phyloP scores from a whole-genome alignment of 768 basidiomycete genomes.

The Coprinopsis sp. region DNA sequence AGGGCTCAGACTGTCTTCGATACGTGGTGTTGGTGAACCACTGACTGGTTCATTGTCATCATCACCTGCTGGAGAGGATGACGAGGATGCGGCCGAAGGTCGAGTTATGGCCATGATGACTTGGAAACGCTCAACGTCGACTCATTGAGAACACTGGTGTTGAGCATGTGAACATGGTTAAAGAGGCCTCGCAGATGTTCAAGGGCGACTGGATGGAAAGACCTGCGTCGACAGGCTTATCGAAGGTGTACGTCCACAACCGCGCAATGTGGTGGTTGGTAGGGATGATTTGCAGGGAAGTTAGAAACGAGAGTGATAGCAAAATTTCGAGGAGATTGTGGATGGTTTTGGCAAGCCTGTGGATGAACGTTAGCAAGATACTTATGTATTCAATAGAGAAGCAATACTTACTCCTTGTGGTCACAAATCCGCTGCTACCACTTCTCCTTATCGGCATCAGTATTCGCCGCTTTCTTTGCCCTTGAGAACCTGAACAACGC shows the following conservation, averaged over 20 bases:
- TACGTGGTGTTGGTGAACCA: slow-evolving; percentile 46
- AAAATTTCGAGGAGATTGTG: slow-evolving; percentile 85
- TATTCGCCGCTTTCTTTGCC: slow-evolving; percentile 41
- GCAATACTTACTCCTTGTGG: slow-evolving; percentile 83
- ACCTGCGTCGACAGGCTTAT: slow-evolving; percentile 87
- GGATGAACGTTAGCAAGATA: slow-evolving; percentile 5
- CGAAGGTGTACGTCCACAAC: slow-evolving; percentile 88
- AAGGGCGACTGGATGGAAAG: slow-evolving; percentile 65
- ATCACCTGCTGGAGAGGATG: slow-evolving; percentile 10
- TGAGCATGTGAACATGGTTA: slow-evolving; percentile 92
- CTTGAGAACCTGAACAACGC: slow-evolving; percentile 38
- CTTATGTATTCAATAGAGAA: slow-evolving; percentile 10
- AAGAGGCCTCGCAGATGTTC: slow-evolving; percentile 94
- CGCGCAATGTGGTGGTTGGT: slow-evolving; percentile 92
- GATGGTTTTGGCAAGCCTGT: slow-evolving; percentile 83
- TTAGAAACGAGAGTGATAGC: slow-evolving; percentile 80
- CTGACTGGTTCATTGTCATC: slow-evolving; percentile 40
- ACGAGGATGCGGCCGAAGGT: slow-evolving; percentile 28
- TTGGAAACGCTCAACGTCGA: slow-evolving; percentile 64
- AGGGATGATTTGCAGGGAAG: slow-evolving; percentile 84
- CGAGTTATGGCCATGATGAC: slow-evolving; percentile 69
- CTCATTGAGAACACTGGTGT: slow-evolving; percentile 86
- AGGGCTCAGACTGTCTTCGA: slow-evolving; percentile 62
- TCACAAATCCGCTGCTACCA: slow-evolving; percentile 67
- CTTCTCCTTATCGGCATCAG: slow-evolving; percentile 69